Base-by-base conservation (phyloP, 805 yeast genomes). In the Jamesozyma rosinii region DNA sequence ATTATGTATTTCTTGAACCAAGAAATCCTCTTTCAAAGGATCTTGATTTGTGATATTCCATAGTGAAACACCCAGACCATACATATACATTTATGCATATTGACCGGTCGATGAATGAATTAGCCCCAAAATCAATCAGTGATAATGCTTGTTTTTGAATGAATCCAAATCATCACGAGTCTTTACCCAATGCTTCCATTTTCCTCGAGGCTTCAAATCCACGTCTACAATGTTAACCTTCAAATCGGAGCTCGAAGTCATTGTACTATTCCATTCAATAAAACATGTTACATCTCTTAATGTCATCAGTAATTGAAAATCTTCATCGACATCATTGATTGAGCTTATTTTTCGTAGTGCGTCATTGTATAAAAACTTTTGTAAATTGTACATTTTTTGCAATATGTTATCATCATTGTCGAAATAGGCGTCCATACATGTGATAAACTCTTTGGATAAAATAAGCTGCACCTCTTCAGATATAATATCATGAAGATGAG, bases 201-300 rank as follows among this genome's bases (percentile, higher is more conserved):
- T 76, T 20, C 58, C 46, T 13, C 54, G 61, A 2, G 75, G 70
- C 54, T 77, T 77, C 38, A 74, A 66, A 50, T 77, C 83, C 37
- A 75, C 65, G 54, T 77, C 83, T 32, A 75, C 71, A 13, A 77
- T 60, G 6, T 45, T 50, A 3, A 49, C 54, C 11, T 40, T 35
- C 14, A 43, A 18, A 14, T 31, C 37, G 1, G n/a, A 21, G 3
- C 17, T 5, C 11, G 18, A 17, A n/a, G 22, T 50, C 1, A 37
- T 37, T 3, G 20, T 32, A 2, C 43, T 40, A 13, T 49, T 33
- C 50, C 67, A 54, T 24, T 41, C 46, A 5, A 67, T 36, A 44
- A 66, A 66, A 6, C 66, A 52, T 1, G 71, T 58, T 3, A 66
- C 60, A 42, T 68, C 72, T 49, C 70, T 49, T 15, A 68, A 46